Conservation (phyloP, 345 rosid genomes). For the Eucalyptus erythrocorys region DNA sequence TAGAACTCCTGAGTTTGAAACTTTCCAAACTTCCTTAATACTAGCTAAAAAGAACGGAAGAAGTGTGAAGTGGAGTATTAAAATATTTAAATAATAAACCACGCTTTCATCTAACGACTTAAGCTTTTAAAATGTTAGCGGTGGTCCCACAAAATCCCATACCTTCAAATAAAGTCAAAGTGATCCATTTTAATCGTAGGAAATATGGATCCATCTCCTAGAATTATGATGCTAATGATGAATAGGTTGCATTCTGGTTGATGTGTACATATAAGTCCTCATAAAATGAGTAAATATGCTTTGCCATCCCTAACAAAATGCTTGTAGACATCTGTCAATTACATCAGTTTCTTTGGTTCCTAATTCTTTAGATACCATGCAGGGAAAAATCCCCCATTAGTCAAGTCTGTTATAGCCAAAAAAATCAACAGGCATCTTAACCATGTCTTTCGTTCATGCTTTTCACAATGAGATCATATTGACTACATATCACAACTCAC, state of each 20-base stretch:
- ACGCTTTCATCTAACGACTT: no score
- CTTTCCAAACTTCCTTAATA: no score
- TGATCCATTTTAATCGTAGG: neutral
- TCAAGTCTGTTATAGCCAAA: neutral
- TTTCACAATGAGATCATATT: neutral
- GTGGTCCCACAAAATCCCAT: no score
- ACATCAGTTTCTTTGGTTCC: neutral
- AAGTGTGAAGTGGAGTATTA: no score
- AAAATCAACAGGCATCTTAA: neutral
- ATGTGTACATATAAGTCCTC: neutral
- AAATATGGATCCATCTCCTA: neutral
- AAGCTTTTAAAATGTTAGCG: no score
- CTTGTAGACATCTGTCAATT: neutral
- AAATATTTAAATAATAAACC: no score
- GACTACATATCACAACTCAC: neutral
- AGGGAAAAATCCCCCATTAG: neutral
- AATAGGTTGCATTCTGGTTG: neutral
- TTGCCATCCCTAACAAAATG: neutral
- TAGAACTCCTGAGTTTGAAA: no score
- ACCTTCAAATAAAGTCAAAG: neutral
- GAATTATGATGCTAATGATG: neutral
- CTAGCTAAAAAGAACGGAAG: no score
- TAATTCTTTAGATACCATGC: neutral
- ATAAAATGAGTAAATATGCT: neutral
- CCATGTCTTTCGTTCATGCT: neutral